Evolutionary conservation across 2,329 filamentous ascomycete species (phyloP), one percentile per base, ranked within the genome.

Genomic region (Ceratocystis cubensis): DNA sequence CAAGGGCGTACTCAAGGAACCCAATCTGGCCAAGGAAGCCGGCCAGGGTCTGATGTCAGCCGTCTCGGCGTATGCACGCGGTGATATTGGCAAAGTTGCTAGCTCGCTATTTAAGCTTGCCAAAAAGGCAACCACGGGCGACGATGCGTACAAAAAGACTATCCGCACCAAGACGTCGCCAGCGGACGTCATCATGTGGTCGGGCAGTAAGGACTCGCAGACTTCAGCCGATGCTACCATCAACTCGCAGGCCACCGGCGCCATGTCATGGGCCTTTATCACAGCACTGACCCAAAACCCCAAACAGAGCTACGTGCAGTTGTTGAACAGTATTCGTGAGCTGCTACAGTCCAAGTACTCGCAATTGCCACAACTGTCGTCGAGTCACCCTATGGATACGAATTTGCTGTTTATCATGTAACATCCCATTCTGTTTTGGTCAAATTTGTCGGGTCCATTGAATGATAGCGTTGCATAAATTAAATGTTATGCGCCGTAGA

Each of bases 221-320:
- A 96, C 91, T 71, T 89, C 86, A 84, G 87, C 88, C 76, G 91
- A 96, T 75, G 90, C 91, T 15, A 87, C 84, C 44, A 95, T 96
- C 70, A 83, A 81, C 25, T 87, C 89, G 69, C 82, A 96, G 76
- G 91, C 91, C 57, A 96, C 91, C 0, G 91, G 91, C 66, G 91
- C 91, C 74, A 96, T 96, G 91, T 93, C 89, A 3, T 95, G 88
- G 84, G 91, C 91, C 4, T 96, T 96, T 75, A 91, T 96, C 74
- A 84, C 82, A 2, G 85, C 90, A 28, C 81, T 96, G 72, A 89
- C 88, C 80, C 89, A 91, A 79, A 93, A 93, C 73, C 89, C 89
- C 0, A 88, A 94, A 74, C 91, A 96, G 78, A 94, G 88, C 77
- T 96, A 96, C 74, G 88, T 96, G 63, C 86, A 94, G 78, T 78